Evolutionary conservation across 2,329 filamentous ascomycete species (phyloP), one percentile per base, ranked within the genome.

Genomic region (Drechslerella coelobrocha): DNA sequence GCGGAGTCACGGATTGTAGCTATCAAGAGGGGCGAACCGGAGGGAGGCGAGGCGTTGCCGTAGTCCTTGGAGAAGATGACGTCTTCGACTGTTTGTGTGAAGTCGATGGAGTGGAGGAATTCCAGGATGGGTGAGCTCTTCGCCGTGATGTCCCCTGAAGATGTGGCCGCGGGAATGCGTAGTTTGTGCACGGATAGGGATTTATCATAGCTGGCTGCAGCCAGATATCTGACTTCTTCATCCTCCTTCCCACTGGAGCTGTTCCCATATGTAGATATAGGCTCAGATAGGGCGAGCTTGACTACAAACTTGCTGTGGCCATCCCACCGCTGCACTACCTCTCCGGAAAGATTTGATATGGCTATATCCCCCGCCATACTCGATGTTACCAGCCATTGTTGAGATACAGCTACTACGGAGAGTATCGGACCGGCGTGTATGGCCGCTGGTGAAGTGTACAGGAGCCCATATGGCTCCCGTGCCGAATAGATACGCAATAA

Each of bases 401-500:
- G 14, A 6, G 48, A 54, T 12, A 76, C 48, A 1, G 65, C 57
- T 12, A 65, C 43, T 14, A 74, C 72, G 37, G 57, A 72, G 21
- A 76, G 73, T 29, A 76, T 75, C 2, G 75, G 73, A 14, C 74
- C 73, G 29, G 68, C 19, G 56, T 75, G 73, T 0, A 75, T 65
- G 12, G 59, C 8, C 14, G n/a, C 43, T 24, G 45, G 43, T 48
- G 71, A 34, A 12, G 68, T 68, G 37, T 55, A 56, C 17, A 76
- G 29, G 51, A 74, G 68, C 14, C 37, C 17, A 48, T 73, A 45
- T 10, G 69, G 59, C 45, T 56, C 31, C 29, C 43, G 54, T n/a
- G 68, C 63, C 8, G 37, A 43, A 75, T 83, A 81, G 31, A 82
- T 77, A 75, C 83, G 81, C 0, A 84, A 78, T 34, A 79, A 79